Conservation (phyloP, 306 rosid species). For the Albizia julibrissin region DNA sequence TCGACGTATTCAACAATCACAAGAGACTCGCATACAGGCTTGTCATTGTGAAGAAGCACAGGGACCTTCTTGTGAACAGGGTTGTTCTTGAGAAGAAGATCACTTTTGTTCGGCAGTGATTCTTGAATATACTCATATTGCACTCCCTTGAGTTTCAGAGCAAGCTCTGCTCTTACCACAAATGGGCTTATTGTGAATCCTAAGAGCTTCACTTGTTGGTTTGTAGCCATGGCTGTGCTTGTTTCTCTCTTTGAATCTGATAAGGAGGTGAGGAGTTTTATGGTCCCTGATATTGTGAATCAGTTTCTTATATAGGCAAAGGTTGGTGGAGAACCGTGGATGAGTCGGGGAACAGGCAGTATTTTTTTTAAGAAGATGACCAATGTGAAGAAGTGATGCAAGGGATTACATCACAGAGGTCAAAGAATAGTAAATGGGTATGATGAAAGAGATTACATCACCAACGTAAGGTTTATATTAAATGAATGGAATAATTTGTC, state of each 20-base stretch:
- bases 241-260: neutral
- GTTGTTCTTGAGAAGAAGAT: conserved; percentile 38
- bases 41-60: conserved; percentile 43
- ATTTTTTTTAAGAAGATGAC: too few relatives aligned
- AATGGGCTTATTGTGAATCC: conserved; percentile 47
- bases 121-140: conserved; percentile 38
- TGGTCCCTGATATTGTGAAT: neutral
- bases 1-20: conserved; percentile 49
- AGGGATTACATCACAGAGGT: too few relatives aligned
- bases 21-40: conserved; percentile 41
- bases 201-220: conserved; percentile 33
- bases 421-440: neutral
- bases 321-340: neutral
- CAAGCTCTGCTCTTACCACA: conserved; percentile 37
- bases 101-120: conserved; percentile 37
- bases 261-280: neutral
- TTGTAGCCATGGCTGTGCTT: conserved; percentile 6
- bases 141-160: conserved; percentile 45
- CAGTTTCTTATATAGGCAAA: neutral
- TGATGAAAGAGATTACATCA: neutral
- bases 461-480: too few relatives aligned
- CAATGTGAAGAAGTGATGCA: too few relatives aligned
- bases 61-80: conserved; percentile 50
- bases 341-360: neutral
- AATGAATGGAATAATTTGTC: too few relatives aligned